phyloP scores from a whole-genome alignment of 495 filamentous ascomycete genomes.

The Evansstolkia leycettana region DNA sequence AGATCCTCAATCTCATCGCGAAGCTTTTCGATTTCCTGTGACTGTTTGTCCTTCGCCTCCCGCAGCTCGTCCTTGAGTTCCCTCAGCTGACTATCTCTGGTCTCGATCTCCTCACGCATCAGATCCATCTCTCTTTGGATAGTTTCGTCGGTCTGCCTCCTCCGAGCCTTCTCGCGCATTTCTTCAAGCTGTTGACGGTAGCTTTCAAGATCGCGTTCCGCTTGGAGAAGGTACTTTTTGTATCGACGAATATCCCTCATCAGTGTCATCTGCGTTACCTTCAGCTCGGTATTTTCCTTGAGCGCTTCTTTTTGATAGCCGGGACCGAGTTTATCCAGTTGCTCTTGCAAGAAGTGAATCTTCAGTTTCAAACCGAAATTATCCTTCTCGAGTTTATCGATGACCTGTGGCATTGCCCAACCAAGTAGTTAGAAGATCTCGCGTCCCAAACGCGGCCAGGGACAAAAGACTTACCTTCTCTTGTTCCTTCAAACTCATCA shows the following conservation, averaged over 20 bases:
- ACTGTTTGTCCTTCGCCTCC: slow-evolving; percentile 32
- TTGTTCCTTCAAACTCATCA: slow-evolving; percentile 83
- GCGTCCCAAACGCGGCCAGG: neutral
- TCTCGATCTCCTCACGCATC: slow-evolving; percentile 45
- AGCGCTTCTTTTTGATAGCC: slow-evolving; percentile 77
- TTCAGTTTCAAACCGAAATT: slow-evolving; percentile 97
- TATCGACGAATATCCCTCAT: slow-evolving; percentile 73
- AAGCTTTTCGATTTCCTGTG: slow-evolving; percentile 47
- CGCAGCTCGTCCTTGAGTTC: slow-evolving; percentile 33
- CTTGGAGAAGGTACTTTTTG: slow-evolving; percentile 62
- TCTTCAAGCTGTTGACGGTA: slow-evolving; percentile 70
- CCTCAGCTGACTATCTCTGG: slow-evolving; percentile 39
- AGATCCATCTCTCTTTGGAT: slow-evolving; percentile 48
- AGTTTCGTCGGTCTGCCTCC: slow-evolving; percentile 55
- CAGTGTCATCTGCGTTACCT: slow-evolving; percentile 79
- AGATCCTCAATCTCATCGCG: slow-evolving; percentile 57
- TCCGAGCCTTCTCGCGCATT: slow-evolving; percentile 63
- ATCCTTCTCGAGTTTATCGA: slow-evolving; percentile 86
- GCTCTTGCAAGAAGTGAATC: slow-evolving; percentile 88
- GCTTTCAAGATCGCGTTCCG: slow-evolving; percentile 69
- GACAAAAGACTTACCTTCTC: slow-evolving; percentile 54
- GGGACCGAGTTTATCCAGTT: slow-evolving; percentile 71
- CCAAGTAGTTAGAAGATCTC: slow-evolving; percentile 8
- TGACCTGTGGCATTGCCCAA: slow-evolving; percentile 35
- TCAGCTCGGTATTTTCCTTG: slow-evolving; percentile 90